These are phyloP conservation scores for Alternaria sp. DNA, from an alignment of 2,329 filamentous ascomycete genomes.

Conservation along the genomic window DNA sequence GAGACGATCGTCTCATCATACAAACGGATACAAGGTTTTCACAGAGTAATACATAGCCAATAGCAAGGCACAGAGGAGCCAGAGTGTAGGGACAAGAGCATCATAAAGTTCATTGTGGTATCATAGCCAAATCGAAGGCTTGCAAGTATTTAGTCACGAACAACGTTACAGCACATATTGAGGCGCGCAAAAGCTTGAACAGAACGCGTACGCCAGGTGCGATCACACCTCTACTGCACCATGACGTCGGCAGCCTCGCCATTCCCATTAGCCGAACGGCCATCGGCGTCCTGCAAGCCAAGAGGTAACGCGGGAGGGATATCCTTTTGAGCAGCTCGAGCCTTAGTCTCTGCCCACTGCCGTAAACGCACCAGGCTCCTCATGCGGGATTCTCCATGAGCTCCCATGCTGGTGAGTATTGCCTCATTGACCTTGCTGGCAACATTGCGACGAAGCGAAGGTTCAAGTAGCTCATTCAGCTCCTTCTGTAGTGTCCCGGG, in stretches of 20 bases:
- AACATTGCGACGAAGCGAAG: constrained; percentile 81
- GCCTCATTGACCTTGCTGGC: constrained; percentile 90
- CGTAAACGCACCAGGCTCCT: constrained; percentile 81
- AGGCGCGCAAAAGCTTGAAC: neutral
- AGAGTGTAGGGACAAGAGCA: neutral
- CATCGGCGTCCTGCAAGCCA: constrained; percentile 52
- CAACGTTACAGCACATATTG: neutral
- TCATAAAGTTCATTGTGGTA: constrained; percentile 4
- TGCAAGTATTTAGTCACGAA: neutral
- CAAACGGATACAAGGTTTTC: neutral
- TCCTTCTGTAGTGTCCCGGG: constrained; percentile 76
- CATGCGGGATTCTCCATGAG: constrained; percentile 81
- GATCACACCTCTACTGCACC: constrained; percentile 33
- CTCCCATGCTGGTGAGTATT: constrained; percentile 77
- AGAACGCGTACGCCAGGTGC: neutral
- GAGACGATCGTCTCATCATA: neutral
- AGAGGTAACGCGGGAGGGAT: constrained; percentile 54
- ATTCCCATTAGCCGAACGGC: constrained; percentile 33
- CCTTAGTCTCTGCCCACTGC: constrained; percentile 81
- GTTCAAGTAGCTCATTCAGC: constrained; percentile 79
- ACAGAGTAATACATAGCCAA: neutral
- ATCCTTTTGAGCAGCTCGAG: constrained; percentile 55
- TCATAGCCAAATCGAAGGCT: neutral
- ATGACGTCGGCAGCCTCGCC: constrained; percentile 50
- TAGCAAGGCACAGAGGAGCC: neutral